Base-by-base conservation (phyloP, 106 monocot species). In the Acorus gramineus region DNA sequence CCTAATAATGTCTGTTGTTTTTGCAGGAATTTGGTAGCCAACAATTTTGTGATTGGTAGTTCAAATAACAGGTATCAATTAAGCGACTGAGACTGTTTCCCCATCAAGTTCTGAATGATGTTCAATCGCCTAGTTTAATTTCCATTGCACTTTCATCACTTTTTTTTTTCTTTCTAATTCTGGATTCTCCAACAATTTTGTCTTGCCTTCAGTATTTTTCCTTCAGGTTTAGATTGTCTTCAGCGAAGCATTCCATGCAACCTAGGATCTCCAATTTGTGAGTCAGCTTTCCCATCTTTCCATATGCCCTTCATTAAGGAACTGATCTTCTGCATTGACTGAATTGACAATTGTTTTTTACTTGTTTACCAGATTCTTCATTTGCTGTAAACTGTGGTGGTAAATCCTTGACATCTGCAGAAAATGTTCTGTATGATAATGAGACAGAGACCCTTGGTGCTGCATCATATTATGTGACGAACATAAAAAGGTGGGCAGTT, bases 341-440 rank as follows among this genome's bases (percentile, higher is more conserved):
- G 28, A 28, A 28, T 28, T 28, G 28, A 28, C 28, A 28, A 28
- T 28, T 28, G 28, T 28, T 28, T 28, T 28, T 28, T 28, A 28
- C 6, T 58, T 58, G 9, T 5, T 11, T 58, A n/a, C n/a, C 57
- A 58, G 57, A 6, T 13, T n/a, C 57, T 58, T 58, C 57, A 58
- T 58, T 58, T 58, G 57, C 57, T n/a, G n/a, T 58, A 14, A 58
- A 58, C 57, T 58, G 57, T 58, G 57, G 57, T n/a, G 13, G 57
- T 58, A 11, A 14, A n/a, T n/a, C 14, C 14, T 13, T 13, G 5
- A 13, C 5, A 14, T 5, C 13, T 58, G 13, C 11, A 58, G 8
- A 5, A 6, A 13, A 14, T 58, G 57, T 11, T n/a, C n/a, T 11
- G 13, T 58, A 58, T 58, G 57, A 58, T 6, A 58, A n/a, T 11